Percentiles rank a stretch among this genome's conserved stretches.
phyloP scores from a whole-genome alignment of 805 yeast genomes.

The Torulaspora maleeae region DNA sequence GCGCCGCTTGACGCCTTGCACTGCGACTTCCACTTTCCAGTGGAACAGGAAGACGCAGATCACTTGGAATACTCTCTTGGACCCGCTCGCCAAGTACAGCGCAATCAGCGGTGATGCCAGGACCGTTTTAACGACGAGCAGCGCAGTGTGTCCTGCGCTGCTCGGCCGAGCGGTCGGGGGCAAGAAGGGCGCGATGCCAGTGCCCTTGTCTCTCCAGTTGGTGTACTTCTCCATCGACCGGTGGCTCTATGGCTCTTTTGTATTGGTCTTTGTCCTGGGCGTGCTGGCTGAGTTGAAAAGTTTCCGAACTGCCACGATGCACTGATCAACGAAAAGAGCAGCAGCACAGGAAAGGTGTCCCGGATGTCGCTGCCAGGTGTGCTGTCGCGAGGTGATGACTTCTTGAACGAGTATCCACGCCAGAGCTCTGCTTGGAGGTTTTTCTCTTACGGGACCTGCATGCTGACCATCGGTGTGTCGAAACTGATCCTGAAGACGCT shows the following conservation, averaged over 20 bases:
- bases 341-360: neutral
- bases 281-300: no score
- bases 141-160: slow-evolving; percentile 9
- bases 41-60: slow-evolving; percentile 36
- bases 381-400: slow-evolving; percentile 66
- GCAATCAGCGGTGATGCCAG: slow-evolving; percentile 21
- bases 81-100: slow-evolving; percentile 8
- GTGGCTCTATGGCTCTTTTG: neutral
- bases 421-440: slow-evolving; percentile 55
- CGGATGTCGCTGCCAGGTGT: slow-evolving; percentile 68
- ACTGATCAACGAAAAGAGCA: no score
- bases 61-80: slow-evolving; percentile 16
- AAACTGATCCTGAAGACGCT: slow-evolving; percentile 56
- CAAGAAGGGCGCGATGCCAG: slow-evolving; percentile 89
- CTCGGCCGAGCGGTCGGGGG: slow-evolving; percentile 41
- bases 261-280: neutral
- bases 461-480: slow-evolving; percentile 58
- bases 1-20: slow-evolving; percentile 43
- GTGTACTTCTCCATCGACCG: slow-evolving; percentile 77
- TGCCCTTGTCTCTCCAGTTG: slow-evolving; percentile 80
- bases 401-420: slow-evolving; percentile 60
- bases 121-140: slow-evolving; percentile 16
- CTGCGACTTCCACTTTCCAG: slow-evolving; percentile 35
- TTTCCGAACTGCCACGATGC: no score
- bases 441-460: slow-evolving; percentile 64